These are phyloP conservation scores for Lachancea thermotolerans DNA, from an alignment of 805 yeast genomes.

Conservation along the genomic window DNA sequence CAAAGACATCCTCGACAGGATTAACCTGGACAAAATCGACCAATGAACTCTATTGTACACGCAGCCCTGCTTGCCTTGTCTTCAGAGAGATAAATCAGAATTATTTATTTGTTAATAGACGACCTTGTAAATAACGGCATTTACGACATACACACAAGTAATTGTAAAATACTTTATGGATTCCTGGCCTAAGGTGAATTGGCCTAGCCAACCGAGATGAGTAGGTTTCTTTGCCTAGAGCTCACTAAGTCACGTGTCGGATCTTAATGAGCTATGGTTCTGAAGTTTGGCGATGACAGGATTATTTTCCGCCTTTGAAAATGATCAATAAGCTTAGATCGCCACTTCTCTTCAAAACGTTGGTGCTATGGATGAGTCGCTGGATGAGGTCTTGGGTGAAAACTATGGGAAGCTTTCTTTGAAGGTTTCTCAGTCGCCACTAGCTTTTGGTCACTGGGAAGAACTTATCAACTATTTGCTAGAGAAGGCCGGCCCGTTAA, in stretches of 20 bases:
- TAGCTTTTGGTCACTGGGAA: constrained; percentile 28
- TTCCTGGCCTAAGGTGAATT: too few relatives aligned
- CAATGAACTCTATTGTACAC: constrained; percentile 14
- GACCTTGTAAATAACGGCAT: constrained; percentile 6
- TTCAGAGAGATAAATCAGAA: background rate
- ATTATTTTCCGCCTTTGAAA: too few relatives aligned
- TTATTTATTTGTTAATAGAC: constrained; percentile 2
- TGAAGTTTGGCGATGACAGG: too few relatives aligned
- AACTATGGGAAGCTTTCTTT: constrained; percentile 23
- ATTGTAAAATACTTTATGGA: too few relatives aligned
- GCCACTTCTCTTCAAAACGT: too few relatives aligned
- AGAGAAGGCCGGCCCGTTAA: constrained; percentile 21
- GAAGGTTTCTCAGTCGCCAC: constrained; percentile 22
- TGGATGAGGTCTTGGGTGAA: constrained; percentile 12
- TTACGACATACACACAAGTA: constrained; percentile 1
- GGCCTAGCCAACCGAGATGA: too few relatives aligned
- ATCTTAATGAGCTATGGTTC: too few relatives aligned
- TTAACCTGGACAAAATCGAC: constrained; percentile 60
- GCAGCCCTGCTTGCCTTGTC: background rate
- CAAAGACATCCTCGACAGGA: constrained; percentile 68
- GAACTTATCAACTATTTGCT: constrained; percentile 22
- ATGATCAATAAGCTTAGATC: too few relatives aligned
- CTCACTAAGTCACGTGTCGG: too few relatives aligned
- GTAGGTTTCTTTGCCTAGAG: too few relatives aligned
- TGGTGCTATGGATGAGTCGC: constrained; percentile 2